Base-by-base conservation (phyloP, 805 yeast species). In the Grigorovia yakushimaensis region DNA sequence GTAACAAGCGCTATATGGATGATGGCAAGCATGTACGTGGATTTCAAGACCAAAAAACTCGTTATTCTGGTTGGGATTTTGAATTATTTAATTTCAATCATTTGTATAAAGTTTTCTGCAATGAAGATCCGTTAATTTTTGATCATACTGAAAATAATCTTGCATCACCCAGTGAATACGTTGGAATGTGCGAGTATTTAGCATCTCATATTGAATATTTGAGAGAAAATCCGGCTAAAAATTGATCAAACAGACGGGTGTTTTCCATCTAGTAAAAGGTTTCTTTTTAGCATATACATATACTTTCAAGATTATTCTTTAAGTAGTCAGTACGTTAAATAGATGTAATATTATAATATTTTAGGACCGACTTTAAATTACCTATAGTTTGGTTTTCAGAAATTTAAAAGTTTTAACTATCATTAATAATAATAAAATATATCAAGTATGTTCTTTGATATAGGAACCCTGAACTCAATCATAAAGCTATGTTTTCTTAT, bases 21-120 rank as follows among this genome's bases (percentile, higher is more conserved):
- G 48, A 52, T 15, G 61, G 60, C n/a, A 18, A 52, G 20, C 64
- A 58, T 30, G 51, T 59, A 42, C 54, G 67, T 41, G 58, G 55
- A 1, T 60, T 57, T 37, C 42, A 47, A 4, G 45, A 50, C 17
- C 44, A 43, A 7, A 47, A 49, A 15, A 42, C 45, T 9, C 40
- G 50, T 37, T 49, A 47, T 20, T 52, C 55, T 4, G 56, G 59
- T 30, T 15, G 18, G 23, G 67, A 63, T 47, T 39, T 63, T 20
- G 67, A 63, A 50, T 42, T 61, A 30, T 55, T 54, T 42, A 46
- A 48, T 11, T 58, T 52, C 36, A 49, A 47, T 18, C 49, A 46
- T n/a, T 41, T 58, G 43, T 27, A 53, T 9, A 42, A 50, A 2
- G 24, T 49, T 17, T 47, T 61, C 18, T 61, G 65, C 49, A 41